Evolutionary conservation across 2,329 filamentous ascomycete species (phyloP).

Genomic region (Clarireedia monteithiana): DNA sequence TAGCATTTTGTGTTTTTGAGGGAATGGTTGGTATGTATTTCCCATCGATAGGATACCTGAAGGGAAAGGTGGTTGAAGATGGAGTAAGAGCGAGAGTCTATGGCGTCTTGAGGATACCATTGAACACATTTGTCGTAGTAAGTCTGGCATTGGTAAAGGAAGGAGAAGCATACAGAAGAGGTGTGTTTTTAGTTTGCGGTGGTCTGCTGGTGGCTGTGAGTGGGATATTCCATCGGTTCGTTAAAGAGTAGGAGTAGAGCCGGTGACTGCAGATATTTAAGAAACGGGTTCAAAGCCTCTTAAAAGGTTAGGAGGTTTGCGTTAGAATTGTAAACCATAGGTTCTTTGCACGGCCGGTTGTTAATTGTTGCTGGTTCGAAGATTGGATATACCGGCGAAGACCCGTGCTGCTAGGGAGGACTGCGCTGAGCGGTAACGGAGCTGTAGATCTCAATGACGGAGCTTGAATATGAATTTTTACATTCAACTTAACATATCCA

Average conservation of each 20-base stretch:
- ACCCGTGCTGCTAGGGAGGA: too few relatives aligned
- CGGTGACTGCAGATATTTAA: too few relatives aligned
- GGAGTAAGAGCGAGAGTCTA: constrained; percentile 46
- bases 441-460: too few relatives aligned
- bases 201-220: constrained; percentile 22
- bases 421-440: too few relatives aligned
- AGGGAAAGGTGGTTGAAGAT: constrained; percentile 47
- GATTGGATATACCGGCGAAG: too few relatives aligned
- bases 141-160: constrained; percentile 40
- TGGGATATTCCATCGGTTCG: constrained; percentile 19
- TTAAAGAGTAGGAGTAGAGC: not conserved
- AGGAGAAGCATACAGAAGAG: constrained; percentile 29
- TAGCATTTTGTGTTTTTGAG: constrained; percentile 50
- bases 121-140: constrained; percentile 49
- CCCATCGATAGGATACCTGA: constrained; percentile 47
- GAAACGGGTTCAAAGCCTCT: too few relatives aligned
- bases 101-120: constrained; percentile 47
- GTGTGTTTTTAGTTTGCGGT: constrained; percentile 28
- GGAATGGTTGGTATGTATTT: constrained; percentile 50
- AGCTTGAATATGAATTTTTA: too few relatives aligned
- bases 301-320: too few relatives aligned
- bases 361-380: too few relatives aligned
- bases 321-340: too few relatives aligned
- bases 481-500: too few relatives aligned
- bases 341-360: too few relatives aligned